Percentiles rank a stretch among this genome's conserved stretches.
Evolutionary conservation across 2,329 filamentous ascomycete genomes (phyloP).

Genomic region (Trichoderma atroviride): DNA sequence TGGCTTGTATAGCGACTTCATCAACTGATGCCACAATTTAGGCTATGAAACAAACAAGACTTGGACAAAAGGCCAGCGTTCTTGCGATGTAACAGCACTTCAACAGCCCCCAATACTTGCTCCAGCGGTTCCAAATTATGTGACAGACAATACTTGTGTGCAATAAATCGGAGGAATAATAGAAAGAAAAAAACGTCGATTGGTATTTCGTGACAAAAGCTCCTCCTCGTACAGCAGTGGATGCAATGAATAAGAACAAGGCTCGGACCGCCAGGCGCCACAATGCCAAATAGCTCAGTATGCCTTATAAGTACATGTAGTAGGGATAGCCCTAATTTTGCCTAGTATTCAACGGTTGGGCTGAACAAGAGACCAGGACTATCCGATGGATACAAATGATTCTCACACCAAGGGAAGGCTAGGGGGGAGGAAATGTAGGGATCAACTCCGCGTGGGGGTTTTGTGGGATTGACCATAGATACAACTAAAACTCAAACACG

Average conservation of each 20-base stretch:
- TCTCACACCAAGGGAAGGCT: neutral
- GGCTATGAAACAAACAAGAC: neutral
- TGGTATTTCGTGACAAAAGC: neutral
- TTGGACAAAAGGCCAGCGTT: neutral
- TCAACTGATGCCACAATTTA: neutral
- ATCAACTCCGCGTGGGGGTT: conserved; percentile 13
- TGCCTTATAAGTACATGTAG: neutral
- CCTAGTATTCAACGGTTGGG: neutral
- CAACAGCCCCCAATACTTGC: neutral
- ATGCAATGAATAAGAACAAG: neutral
- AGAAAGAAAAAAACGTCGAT: neutral
- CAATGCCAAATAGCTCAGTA: neutral
- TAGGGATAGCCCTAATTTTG: conserved; percentile 14
- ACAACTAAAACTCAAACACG: neutral
- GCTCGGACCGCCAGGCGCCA: neutral
- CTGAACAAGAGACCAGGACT: neutral
- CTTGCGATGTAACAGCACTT: neutral
- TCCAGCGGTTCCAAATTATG: neutral
- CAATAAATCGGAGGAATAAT: neutral
- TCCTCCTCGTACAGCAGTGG: neutral
- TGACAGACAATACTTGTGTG: neutral
- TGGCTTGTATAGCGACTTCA: neutral
- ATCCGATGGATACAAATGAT: conserved; percentile 7
- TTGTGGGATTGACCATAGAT: neutral
- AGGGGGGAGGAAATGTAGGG: conserved; percentile 6